These are phyloP conservation scores for Candida manassasensis DNA, from an alignment of 805 yeast species.

Conservation along the genomic window DNA sequence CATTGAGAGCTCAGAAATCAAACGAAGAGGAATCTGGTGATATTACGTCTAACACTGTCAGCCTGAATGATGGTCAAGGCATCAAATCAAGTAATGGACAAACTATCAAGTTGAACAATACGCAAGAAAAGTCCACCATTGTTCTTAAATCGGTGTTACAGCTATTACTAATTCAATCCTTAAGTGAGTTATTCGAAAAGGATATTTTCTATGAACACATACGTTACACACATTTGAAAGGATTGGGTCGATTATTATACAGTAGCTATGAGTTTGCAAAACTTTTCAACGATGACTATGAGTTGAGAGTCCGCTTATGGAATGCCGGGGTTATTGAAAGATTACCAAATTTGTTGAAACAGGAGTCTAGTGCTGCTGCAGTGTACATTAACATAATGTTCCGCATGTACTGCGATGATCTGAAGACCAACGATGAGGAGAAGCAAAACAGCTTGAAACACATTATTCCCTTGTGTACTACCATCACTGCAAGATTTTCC, in stretches of 20 bases:
- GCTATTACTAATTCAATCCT: conserved; percentile 78
- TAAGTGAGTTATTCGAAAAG: conserved; percentile 72
- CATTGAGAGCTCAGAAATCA: conserved; percentile 22
- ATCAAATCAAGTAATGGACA: conserved; percentile 2
- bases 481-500: conserved; percentile 65
- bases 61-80: conserved; percentile 1
- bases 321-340: conserved; percentile 89
- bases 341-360: conserved; percentile 85
- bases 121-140: conserved; percentile 63
- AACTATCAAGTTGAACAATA: conserved; percentile 31
- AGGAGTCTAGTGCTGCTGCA: conserved; percentile 87
- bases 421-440: conserved; percentile 43
- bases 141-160: conserved; percentile 92
- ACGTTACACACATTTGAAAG: conserved; percentile 61
- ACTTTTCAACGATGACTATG: conserved; percentile 83
- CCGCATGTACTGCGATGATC: conserved; percentile 67
- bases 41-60: conserved; percentile 13
- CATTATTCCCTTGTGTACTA: conserved; percentile 61
- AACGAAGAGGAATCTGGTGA: conserved; percentile 29
- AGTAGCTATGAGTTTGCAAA: conserved; percentile 78
- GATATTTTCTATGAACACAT: conserved; percentile 63
- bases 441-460: conserved; percentile 49
- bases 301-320: conserved; percentile 82
- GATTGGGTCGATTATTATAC: conserved; percentile 56
- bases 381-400: conserved; percentile 79